Percentiles rank a stretch among this genome's conserved stretches.
These are phyloP conservation scores for Podospora appendiculata DNA, from an alignment of 495 filamentous ascomycete species.

Conservation along the genomic window DNA sequence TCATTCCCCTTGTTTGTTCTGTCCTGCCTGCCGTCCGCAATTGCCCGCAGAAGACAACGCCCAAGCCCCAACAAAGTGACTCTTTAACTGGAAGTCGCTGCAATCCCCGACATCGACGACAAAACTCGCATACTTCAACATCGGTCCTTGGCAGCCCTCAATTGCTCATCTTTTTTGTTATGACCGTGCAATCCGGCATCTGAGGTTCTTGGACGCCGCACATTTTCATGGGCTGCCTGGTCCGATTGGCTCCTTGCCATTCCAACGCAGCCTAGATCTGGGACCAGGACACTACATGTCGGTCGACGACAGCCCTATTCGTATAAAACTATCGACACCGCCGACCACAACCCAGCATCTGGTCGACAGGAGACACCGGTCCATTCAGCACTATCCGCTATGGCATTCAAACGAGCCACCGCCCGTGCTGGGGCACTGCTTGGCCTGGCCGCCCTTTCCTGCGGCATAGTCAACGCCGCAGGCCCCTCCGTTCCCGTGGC, in stretches of 20 bases:
- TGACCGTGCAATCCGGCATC: background rate
- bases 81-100: conserved; percentile 1
- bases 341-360: no score
- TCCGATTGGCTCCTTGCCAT: background rate
- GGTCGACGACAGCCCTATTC: no score
- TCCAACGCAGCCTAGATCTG: no score
- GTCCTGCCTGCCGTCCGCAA: no score
- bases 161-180: background rate
- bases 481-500: conserved; percentile 23
- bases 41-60: background rate
- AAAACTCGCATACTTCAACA: background rate
- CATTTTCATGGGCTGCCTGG: background rate
- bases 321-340: no score
- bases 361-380: no score
- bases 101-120: no score
- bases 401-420: background rate
- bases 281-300: no score
- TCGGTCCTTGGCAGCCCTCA: background rate
- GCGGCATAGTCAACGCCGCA: conserved; percentile 1
- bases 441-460: conserved; percentile 6
- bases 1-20: no score
- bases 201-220: background rate
- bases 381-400: background rate
- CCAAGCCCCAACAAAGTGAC: conserved; percentile 1
- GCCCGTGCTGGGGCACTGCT: background rate